Evolutionary conservation across 257 asterid species (phyloP).

Genomic region (Solanum appendiculatum): DNA sequence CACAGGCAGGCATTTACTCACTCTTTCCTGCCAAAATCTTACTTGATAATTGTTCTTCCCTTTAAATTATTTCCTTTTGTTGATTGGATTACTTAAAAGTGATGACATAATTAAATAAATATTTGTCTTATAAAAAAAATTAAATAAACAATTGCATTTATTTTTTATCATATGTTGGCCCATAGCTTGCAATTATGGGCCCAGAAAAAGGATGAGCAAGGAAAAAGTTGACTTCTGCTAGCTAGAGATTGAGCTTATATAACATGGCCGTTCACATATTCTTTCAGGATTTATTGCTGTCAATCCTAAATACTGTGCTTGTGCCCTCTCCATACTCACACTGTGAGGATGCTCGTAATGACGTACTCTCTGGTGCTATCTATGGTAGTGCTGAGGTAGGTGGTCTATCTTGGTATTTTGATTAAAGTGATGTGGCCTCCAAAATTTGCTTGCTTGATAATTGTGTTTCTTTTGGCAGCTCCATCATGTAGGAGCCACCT

Average conservation of each 20-base stretch:
- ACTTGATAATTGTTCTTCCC: neutral
- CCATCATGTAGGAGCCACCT: constrained; percentile 35
- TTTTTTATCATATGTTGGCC: neutral
- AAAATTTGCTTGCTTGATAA: constrained; percentile 1
- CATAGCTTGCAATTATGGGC: neutral
- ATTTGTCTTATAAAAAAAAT: neutral
- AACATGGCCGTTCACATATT: neutral
- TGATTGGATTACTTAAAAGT: neutral
- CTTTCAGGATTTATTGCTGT: constrained; percentile 47
- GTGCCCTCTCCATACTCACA: constrained; percentile 41
- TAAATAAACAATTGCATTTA: neutral
- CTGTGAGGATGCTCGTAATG: constrained; percentile 25
- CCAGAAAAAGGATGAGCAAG: neutral
- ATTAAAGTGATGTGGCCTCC: neutral
- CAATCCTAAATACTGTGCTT: constrained; percentile 37
- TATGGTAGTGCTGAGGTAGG: constrained; percentile 74
- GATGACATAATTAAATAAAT: neutral
- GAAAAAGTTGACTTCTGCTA: neutral
- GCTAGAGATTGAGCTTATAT: neutral
- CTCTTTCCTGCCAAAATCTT: neutral
- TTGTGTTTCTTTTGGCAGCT: constrained; percentile 40
- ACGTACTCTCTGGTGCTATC: constrained; percentile 42
- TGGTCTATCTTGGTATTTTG: neutral
- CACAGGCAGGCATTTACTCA: constrained; percentile 48
- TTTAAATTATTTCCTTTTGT: neutral